These are phyloP conservation scores for Chlamydomonas asymmetrica DNA, from an alignment of 139 green algal genomes.

Conservation along the genomic window DNA sequence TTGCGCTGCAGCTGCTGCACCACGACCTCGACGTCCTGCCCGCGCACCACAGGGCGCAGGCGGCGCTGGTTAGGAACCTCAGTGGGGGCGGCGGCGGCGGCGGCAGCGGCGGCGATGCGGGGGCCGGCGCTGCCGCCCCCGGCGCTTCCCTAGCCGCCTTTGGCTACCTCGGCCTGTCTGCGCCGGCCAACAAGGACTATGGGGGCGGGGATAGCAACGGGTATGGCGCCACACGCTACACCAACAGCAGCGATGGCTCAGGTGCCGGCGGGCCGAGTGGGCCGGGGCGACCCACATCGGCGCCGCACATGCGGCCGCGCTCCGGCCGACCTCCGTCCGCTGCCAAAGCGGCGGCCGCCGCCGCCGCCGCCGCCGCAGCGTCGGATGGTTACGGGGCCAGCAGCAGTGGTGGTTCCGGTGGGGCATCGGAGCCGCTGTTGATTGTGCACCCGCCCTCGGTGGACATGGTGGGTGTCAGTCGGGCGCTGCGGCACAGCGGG, in stretches of 20 bases:
- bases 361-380: neutral
- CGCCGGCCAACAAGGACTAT: too few species aligned
- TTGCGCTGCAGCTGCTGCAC: constrained; percentile 41
- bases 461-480: too few species aligned
- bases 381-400: neutral
- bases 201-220: too few species aligned
- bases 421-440: neutral
- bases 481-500: too few species aligned
- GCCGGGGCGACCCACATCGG: constrained; percentile 11
- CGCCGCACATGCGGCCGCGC: constrained; percentile 16
- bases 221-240: too few species aligned
- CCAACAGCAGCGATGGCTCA: too few species aligned
- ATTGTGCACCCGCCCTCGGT: too few species aligned
- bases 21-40: constrained; percentile 42
- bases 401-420: neutral
- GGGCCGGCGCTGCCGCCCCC: neutral
- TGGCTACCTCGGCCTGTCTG: constrained; percentile 23
- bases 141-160: constrained; percentile 17
- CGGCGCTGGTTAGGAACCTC: neutral
- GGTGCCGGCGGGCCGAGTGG: too few species aligned
- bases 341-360: neutral
- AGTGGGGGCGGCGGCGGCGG: neutral
- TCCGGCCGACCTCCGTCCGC: too few species aligned
- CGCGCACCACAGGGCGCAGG: constrained; percentile 5
- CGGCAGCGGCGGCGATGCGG: constrained; percentile 7